Evolutionary conservation across 305 asterid genomes (phyloP).

Genomic region (Fraxinus xanthoxyloides): DNA sequence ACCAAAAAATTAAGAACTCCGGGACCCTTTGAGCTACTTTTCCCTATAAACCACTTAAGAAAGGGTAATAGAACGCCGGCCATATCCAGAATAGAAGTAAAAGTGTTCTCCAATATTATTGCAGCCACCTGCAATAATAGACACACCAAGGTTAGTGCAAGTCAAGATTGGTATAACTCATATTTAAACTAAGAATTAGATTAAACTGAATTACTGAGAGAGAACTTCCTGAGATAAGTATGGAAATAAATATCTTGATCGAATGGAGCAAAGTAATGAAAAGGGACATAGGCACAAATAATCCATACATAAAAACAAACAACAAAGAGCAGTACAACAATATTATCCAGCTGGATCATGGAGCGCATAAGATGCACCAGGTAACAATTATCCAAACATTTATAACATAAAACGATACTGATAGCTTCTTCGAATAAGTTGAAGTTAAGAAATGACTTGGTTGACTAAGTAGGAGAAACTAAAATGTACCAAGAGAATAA

Average conservation of each 20-base stretch:
- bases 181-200: background rate
- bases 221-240: background rate
- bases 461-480: background rate
- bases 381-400: background rate
- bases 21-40: constrained; percentile 69
- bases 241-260: background rate
- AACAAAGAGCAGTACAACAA: background rate
- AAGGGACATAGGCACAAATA: background rate
- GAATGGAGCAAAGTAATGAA: background rate
- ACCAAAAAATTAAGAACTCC: constrained; percentile 75
- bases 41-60: constrained; percentile 91
- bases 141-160: background rate
- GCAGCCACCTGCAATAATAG: constrained; percentile 65
- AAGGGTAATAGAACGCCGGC: constrained; percentile 90
- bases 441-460: background rate
- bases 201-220: background rate
- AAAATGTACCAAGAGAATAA: background rate
- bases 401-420: background rate
- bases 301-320: background rate
- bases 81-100: constrained; percentile 96
- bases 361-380: background rate
- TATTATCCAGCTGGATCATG: background rate
- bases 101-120: constrained; percentile 84
- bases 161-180: background rate
- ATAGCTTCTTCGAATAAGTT: background rate